Percentiles rank a stretch among this genome's conserved stretches.
Conservation (phyloP, 768 basidiomycete genomes). For the Trametes cubensis region DNA sequence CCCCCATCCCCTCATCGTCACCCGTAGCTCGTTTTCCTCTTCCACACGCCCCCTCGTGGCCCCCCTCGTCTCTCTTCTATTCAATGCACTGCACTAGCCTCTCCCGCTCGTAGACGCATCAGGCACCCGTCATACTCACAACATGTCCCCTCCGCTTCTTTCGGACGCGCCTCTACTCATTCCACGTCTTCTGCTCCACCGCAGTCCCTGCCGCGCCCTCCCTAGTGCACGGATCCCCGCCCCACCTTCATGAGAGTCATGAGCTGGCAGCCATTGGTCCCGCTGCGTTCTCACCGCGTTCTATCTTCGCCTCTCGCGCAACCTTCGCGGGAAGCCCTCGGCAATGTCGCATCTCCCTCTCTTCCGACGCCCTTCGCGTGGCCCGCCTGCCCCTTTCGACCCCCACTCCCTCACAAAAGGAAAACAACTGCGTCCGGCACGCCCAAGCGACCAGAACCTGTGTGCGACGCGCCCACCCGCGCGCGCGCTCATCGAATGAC, state of each 20-base stretch:
- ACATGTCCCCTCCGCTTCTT: conserved; percentile 4
- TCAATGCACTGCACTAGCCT: conserved; percentile 1
- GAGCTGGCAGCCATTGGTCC: no score
- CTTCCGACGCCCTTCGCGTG: neutral
- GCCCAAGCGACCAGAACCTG: conserved; percentile 13
- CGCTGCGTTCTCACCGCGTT: neutral
- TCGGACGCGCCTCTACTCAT: conserved; percentile 6
- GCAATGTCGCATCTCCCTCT: conserved; percentile 1
- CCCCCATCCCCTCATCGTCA: conserved; percentile 11
- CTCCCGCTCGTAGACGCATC: neutral
- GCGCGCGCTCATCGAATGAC: neutral
- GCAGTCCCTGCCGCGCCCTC: conserved; percentile 1
- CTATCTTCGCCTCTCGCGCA: conserved; percentile 10
- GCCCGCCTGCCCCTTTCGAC: neutral
- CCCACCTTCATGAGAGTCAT: neutral
- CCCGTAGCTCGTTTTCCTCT: neutral
- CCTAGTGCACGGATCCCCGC: neutral
- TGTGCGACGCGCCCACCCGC: neutral
- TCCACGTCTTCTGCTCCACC: conserved; percentile 6
- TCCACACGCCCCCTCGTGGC: conserved; percentile 10
- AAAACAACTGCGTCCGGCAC: neutral
- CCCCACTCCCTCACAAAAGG: neutral
- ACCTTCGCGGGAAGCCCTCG: conserved; percentile 22
- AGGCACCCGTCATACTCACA: conserved; percentile 9
- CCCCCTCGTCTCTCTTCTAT: conserved; percentile 1